Percentiles rank a stretch among this genome's conserved stretches.
Evolutionary conservation across 768 basidiomycete species (phyloP).

Genomic region (Rhizopogon vinicolor): DNA sequence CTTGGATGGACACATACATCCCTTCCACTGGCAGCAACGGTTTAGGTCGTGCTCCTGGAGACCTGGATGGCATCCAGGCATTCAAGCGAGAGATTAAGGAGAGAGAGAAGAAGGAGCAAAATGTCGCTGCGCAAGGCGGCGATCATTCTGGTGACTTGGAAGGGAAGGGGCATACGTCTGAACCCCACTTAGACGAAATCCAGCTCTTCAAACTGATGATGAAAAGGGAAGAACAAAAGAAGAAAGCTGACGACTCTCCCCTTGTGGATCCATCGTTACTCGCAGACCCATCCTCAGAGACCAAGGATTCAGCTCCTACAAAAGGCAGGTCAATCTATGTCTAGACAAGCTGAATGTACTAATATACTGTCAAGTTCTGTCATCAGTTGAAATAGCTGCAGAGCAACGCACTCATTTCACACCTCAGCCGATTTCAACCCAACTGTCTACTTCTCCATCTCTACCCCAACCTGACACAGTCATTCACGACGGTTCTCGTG

Average conservation of each 20-base stretch:
- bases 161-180: constrained; percentile 17
- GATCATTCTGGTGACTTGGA: constrained; percentile 9
- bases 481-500: constrained; percentile 3
- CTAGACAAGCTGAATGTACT: neutral
- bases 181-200: constrained; percentile 69
- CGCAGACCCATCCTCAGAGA: neutral
- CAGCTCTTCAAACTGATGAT: constrained; percentile 81
- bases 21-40: constrained; percentile 53
- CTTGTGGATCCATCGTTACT: neutral
- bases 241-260: constrained; percentile 24
- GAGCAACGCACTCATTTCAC: neutral
- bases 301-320: neutral
- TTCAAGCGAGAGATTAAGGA: constrained; percentile 86
- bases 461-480: constrained; percentile 10
- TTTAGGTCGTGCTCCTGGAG: constrained; percentile 56
- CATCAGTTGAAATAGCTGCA: neutral
- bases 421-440: constrained; percentile 4
- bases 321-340: constrained; percentile 10
- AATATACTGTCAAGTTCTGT: neutral
- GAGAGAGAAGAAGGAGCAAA: constrained; percentile 52
- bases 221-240: constrained; percentile 66
- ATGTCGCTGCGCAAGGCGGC: constrained; percentile 10
- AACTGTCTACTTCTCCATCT: constrained; percentile 9
- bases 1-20: constrained; percentile 90
- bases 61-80: constrained; percentile 79